Evolutionary conservation across 2,329 filamentous ascomycete genomes (phyloP).

Genomic region (Colletotrichum tofieldiae): DNA sequence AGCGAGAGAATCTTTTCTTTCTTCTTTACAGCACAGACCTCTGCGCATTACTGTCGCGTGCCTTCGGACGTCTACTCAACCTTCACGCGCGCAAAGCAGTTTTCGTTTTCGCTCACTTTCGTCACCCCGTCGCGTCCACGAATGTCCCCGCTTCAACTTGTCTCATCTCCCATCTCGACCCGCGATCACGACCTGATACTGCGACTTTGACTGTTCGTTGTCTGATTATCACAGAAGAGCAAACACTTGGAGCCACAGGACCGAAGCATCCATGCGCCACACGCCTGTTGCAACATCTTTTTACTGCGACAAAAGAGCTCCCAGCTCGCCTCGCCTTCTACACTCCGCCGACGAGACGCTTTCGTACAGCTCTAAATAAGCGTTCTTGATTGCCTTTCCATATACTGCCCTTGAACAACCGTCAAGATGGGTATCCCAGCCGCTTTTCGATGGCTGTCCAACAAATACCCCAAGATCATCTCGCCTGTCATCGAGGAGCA

Average conservation of each 20-base stretch:
- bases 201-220: neutral
- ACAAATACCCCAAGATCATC: constrained; percentile 98
- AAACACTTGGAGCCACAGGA: neutral
- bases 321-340: neutral
- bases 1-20: neutral
- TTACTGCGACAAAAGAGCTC: constrained; percentile 5
- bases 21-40: neutral
- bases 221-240: neutral
- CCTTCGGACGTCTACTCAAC: neutral
- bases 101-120: neutral
- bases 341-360: neutral
- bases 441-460: constrained; percentile 95
- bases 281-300: neutral
- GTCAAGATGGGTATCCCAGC: constrained; percentile 90
- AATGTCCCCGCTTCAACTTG: no score
- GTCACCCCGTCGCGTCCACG: neutral
- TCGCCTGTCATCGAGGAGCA: constrained; percentile 90
- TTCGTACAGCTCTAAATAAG: neutral
- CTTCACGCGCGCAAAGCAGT: neutral
- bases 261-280: constrained; percentile 7
- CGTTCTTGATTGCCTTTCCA: neutral
- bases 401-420: neutral
- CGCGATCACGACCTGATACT: neutral
- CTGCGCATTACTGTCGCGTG: neutral
- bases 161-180: neutral